Evolutionary conservation across 2,329 filamentous ascomycete species (phyloP), one percentile per base, ranked within the genome.

Genomic region (Fusarium annulatum): DNA sequence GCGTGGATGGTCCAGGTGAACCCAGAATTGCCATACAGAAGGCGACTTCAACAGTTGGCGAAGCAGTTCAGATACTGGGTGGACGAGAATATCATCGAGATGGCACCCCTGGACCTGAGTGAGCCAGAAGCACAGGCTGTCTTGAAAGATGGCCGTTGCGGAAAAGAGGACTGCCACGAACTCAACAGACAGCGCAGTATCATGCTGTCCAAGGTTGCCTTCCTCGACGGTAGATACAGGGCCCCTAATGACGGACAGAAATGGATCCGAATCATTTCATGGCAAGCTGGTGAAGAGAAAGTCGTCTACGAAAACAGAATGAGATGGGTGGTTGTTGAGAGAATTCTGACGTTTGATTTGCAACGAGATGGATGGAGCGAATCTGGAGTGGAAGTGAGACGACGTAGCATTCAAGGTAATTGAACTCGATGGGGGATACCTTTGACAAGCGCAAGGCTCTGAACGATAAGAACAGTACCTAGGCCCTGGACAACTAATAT

Each of bases 11-110:
- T 83, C 33, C 77, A 76, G 33, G 77, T 79, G n/a, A 80, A 83
- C 56, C 73, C 62, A 38, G 74, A 76, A 43, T 74, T 80, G 39
- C 73, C 80, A 8, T 79, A 76, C 48, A 75, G 81, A 49, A 67
- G 69, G 30, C 80, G 79, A 7, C 68, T 81, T 30, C 77, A 76
- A 58, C 75, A 79, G 55, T 78, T 81, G 52, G 82, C 82, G 9
- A 80, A 81, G 23, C 80, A 83, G 63, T 84, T 83, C 58, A 76
- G 80, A 26, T 84, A 83, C 62, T 83, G 82, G 82, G 79, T 83
- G 48, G 76, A 82, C 46, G 80, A 82, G 16, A 78, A 80, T 63
- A 80, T 82, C 28, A 80, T 83, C 28, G 82, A 84, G 65, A 82
- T 83, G 75, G 79, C 81, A 15, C 72, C 78, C 3, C 74, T 83